Evolutionary conservation across 257 asterid genomes (phyloP).

Genomic region (Apocynum venetum): DNA sequence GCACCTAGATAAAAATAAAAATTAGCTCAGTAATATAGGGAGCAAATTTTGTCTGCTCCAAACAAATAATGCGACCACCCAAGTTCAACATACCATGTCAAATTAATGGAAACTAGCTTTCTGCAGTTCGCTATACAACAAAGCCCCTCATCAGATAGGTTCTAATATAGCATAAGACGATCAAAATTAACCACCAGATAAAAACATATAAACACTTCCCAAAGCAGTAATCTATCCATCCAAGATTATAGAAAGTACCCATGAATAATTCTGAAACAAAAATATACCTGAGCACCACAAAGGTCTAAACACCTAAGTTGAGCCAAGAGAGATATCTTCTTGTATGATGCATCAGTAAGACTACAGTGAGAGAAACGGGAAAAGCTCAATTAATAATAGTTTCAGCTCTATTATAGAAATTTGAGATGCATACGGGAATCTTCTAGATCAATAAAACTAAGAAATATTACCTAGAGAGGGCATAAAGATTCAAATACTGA

Average conservation of each 20-base stretch:
- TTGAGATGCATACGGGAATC: neutral
- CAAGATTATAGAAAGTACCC: conserved; percentile 1
- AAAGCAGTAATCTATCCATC: neutral
- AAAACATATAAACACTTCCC: neutral
- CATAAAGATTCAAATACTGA: conserved; percentile 81
- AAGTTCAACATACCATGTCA: conserved; percentile 65
- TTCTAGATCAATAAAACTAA: neutral
- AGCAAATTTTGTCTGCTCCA: neutral
- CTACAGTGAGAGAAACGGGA: conserved; percentile 38
- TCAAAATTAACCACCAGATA: conserved; percentile 14
- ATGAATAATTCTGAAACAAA: conserved; percentile 1
- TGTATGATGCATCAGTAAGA: conserved; percentile 78
- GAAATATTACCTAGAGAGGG: conserved; percentile 70
- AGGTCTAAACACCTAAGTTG: conserved; percentile 74
- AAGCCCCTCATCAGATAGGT: conserved; percentile 81
- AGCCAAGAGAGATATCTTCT: conserved; percentile 53
- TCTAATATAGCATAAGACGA: conserved; percentile 39
- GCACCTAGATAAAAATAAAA: conserved; percentile 52
- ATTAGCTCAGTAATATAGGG: conserved; percentile 10
- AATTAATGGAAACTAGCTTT: conserved; percentile 56
- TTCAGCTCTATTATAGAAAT: conserved; percentile 10
- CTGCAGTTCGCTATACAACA: conserved; percentile 78
- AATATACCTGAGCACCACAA: conserved; percentile 95
- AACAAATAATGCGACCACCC: neutral
- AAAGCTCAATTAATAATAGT: conserved; percentile 3